These are phyloP conservation scores for Catunica adiposa DNA, from an alignment of 2,329 filamentous ascomycete genomes.

Conservation along the genomic window DNA sequence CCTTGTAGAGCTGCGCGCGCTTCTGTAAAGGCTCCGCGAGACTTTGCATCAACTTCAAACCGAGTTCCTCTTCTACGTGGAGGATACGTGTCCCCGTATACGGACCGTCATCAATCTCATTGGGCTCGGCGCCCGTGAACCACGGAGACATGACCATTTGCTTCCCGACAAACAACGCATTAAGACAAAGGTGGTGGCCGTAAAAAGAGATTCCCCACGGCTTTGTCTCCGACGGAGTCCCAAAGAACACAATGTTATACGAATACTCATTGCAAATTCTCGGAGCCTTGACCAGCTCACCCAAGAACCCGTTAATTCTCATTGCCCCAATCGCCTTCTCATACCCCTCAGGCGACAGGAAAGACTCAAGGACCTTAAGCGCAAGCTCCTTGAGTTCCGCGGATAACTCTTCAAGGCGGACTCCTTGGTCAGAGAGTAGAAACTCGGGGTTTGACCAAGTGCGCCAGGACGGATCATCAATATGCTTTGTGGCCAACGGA, in stretches of 20 bases:
- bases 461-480: slow-evolving; percentile 57
- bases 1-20: slow-evolving; percentile 38
- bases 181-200: slow-evolving; percentile 63
- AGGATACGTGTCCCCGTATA: slow-evolving; percentile 50
- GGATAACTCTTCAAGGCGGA: slow-evolving; percentile 47
- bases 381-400: slow-evolving; percentile 30
- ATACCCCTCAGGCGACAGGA: slow-evolving; percentile 55
- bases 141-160: slow-evolving; percentile 57
- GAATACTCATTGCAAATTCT: slow-evolving; percentile 56
- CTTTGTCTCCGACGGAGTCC: slow-evolving; percentile 34
- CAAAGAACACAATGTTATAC: slow-evolving; percentile 62
- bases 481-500: slow-evolving; percentile 32
- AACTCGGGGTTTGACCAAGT: slow-evolving; percentile 60
- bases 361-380: slow-evolving; percentile 37
- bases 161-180: slow-evolving; percentile 46
- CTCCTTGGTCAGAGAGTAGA: slow-evolving; percentile 48
- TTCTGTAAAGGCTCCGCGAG: slow-evolving; percentile 30
- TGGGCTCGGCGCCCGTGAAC: slow-evolving; percentile 69
- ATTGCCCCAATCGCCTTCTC: slow-evolving; percentile 51
- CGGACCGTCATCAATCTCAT: slow-evolving; percentile 50
- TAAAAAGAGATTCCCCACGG: slow-evolving; percentile 64
- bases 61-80: slow-evolving; percentile 44
- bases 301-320: slow-evolving; percentile 61
- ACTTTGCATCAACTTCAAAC: slow-evolving; percentile 53
- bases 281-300: slow-evolving; percentile 45